Evolutionary conservation across 2,329 filamentous ascomycete genomes (phyloP).

Genomic region (Claviceps capensis): DNA sequence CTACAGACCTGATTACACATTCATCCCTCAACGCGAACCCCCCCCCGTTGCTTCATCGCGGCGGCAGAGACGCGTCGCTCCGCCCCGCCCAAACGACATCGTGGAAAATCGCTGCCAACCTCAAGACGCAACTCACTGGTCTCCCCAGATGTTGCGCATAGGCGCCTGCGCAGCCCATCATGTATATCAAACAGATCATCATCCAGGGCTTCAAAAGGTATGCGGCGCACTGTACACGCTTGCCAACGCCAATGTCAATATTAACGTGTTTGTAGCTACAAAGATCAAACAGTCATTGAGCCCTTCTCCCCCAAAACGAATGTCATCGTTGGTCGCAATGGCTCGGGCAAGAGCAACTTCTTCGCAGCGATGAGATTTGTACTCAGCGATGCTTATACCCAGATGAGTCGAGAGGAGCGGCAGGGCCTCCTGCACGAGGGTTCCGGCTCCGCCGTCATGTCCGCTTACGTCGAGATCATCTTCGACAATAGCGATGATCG

Average conservation of each 20-base stretch:
- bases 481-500: conserved; percentile 96
- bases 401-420: conserved; percentile 90
- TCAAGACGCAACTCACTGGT: conserved; percentile 13
- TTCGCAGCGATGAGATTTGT: conserved; percentile 98
- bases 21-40: conserved; percentile 5
- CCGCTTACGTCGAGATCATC: conserved; percentile 97
- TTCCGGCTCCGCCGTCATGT: conserved; percentile 94
- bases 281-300: conserved; percentile 97
- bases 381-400: conserved; percentile 91
- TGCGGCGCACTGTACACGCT: conserved; percentile 9
- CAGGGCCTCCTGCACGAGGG: conserved; percentile 96
- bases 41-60: not conserved
- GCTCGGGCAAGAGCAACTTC: conserved; percentile 98
- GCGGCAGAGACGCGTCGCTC: conserved; percentile 4
- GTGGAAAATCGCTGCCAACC: not conserved
- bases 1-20: not conserved
- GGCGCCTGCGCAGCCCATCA: conserved; percentile 33
- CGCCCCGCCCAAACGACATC: not conserved
- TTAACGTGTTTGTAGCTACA: conserved; percentile 55
- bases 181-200: conserved; percentile 99
- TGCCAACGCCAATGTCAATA: conserved; percentile 7
- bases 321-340: conserved; percentile 97
- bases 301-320: conserved; percentile 96
- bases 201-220: conserved; percentile 99
- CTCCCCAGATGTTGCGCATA: conserved; percentile 22